Percentiles rank a stretch among this genome's conserved stretches.
phyloP scores from a whole-genome alignment of 257 asterid genomes.

The Ocimum tenuiflorum region DNA sequence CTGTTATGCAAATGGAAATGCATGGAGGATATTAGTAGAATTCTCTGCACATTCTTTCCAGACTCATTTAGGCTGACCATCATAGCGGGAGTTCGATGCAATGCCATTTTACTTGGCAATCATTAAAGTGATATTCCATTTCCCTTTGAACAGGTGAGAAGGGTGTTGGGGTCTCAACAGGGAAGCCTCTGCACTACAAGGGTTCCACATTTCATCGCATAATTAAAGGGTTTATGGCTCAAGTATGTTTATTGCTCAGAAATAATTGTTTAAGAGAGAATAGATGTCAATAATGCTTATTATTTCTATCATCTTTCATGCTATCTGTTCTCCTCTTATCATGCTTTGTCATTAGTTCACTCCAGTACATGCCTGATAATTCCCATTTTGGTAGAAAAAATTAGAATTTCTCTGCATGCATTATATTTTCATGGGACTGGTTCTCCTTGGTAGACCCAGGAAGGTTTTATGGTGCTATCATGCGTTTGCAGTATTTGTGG shows the following conservation, averaged over 20 bases:
- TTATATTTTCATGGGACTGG: neutral
- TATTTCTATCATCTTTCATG: neutral
- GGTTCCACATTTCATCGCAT: slow-evolving; percentile 86
- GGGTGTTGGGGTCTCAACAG: slow-evolving; percentile 70
- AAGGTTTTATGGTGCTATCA: slow-evolving; percentile 1
- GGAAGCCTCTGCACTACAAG: slow-evolving; percentile 91
- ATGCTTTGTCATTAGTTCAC: neutral
- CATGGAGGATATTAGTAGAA: neutral
- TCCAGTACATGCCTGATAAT: neutral
- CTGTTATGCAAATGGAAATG: neutral
- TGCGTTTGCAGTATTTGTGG: neutral
- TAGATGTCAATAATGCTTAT: neutral
- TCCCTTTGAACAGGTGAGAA: slow-evolving; percentile 63
- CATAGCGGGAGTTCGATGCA: neutral
- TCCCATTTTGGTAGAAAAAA: neutral
- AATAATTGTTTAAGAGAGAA: neutral
- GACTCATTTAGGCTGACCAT: neutral
- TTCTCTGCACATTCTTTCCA: neutral
- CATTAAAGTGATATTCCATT: slow-evolving; percentile 9
- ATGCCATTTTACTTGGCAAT: neutral
- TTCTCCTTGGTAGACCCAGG: neutral
- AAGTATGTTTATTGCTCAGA: slow-evolving; percentile 43
- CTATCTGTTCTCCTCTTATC: neutral
- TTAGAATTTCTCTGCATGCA: neutral
- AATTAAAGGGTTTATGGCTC: slow-evolving; percentile 94